These are phyloP conservation scores for Nymphaea colorata DNA, from an alignment of 164 flowering plant genomes.

Conservation along the genomic window DNA sequence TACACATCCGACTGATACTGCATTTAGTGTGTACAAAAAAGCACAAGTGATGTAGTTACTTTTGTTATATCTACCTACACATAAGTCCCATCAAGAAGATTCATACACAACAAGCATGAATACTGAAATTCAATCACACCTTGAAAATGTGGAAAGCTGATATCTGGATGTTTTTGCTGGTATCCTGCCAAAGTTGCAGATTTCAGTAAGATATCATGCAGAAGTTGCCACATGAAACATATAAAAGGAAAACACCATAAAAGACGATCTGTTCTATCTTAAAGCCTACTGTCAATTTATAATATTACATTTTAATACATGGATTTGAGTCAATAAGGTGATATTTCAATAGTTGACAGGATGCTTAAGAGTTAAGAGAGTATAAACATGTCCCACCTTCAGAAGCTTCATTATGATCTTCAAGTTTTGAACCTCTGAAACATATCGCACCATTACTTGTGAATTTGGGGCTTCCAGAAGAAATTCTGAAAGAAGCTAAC, in stretches of 20 bases:
- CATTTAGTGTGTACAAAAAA: not conserved
- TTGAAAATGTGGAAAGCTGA: constrained; percentile 96
- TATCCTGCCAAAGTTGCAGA: constrained; percentile 45
- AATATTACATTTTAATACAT: not conserved
- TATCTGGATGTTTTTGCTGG: constrained; percentile 90
- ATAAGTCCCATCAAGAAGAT: not conserved
- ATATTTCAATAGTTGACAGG: not conserved
- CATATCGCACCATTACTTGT: constrained; percentile 83
- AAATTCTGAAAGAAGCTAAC: constrained; percentile 92
- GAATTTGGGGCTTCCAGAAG: constrained; percentile 89
- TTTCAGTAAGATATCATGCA: not conserved
- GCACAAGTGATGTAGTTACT: not conserved
- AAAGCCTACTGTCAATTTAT: not conserved
- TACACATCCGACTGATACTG: too few species aligned
- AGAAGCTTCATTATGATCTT: constrained; percentile 84
- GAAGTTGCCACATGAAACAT: not conserved
- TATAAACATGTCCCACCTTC: constrained; percentile 18
- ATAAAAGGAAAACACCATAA: not conserved
- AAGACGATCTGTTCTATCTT: not conserved
- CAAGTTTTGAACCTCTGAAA: constrained; percentile 68
- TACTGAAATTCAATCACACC: constrained; percentile 24
- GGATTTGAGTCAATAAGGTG: not conserved
- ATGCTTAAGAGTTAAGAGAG: not conserved
- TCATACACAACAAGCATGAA: not conserved
- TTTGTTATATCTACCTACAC: constrained; percentile 1